These are phyloP conservation scores for Heliocybe sulcata DNA, from an alignment of 1,284 basidiomycete genomes.

Conservation along the genomic window DNA sequence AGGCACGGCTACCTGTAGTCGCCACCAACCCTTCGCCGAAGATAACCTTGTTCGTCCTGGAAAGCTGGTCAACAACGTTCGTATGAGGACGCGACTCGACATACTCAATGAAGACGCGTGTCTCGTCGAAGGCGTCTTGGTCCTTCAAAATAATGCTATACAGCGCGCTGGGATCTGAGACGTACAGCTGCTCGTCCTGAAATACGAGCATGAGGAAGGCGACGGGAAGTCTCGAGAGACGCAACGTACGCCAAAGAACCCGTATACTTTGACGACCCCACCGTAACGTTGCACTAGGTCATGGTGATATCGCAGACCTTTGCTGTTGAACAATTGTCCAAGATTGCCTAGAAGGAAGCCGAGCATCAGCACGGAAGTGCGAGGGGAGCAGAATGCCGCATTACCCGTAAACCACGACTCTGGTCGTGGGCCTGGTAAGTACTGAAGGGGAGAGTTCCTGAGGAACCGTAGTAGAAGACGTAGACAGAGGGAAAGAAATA, in stretches of 20 bases:
- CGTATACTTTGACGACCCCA: conserved; percentile 11
- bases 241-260: conserved; percentile 10
- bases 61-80: background rate
- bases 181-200: conserved; percentile 14
- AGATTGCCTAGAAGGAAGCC: conserved; percentile 9
- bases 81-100: background rate
- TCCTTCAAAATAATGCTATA: conserved; percentile 24
- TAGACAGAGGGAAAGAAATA: background rate
- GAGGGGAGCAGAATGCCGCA: background rate
- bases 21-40: conserved; percentile 15
- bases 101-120: conserved; percentile 12
- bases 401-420: conserved; percentile 1
- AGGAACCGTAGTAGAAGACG: background rate
- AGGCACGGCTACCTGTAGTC: conserved; percentile 9
- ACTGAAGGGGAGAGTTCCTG: background rate
- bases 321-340: conserved; percentile 7
- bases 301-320: conserved; percentile 12
- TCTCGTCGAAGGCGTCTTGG: conserved; percentile 20
- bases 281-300: conserved; percentile 14
- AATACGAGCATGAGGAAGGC: too few relatives aligned
- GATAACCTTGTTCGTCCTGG: conserved; percentile 10
- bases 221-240: background rate
- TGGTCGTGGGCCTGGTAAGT: background rate
- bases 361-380: background rate
- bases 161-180: conserved; percentile 19